Conservation (phyloP, 352 stramenopile genomes). For the Pythium rhizo-oryzae region DNA sequence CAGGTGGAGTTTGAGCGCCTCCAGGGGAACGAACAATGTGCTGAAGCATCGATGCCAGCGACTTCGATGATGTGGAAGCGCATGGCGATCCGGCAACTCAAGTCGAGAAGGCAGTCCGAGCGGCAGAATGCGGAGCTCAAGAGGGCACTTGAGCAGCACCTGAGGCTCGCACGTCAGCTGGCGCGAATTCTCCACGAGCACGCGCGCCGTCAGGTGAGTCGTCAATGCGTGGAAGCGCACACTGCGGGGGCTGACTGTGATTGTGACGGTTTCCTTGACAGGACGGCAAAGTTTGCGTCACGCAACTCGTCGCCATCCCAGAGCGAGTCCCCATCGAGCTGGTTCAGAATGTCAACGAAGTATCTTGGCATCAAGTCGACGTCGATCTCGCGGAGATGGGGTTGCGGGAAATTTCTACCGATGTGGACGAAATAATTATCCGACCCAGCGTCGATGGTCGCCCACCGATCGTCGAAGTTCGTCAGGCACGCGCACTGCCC, state of each 20-base stretch:
- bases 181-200: background rate
- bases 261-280: background rate
- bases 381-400: background rate
- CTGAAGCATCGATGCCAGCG: background rate
- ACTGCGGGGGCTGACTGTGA: background rate
- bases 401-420: background rate
- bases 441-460: background rate
- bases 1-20: background rate
- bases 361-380: background rate
- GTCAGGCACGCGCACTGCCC: background rate
- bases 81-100: slow-evolving; percentile 5
- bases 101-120: background rate
- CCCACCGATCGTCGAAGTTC: background rate
- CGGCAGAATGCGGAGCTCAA: slow-evolving; percentile 1
- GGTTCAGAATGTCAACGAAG: background rate
- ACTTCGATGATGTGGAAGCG: background rate
- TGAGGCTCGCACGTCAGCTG: background rate
- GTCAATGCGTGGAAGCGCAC: background rate
- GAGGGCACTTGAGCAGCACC: background rate
- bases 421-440: too few relatives aligned
- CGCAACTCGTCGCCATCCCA: background rate
- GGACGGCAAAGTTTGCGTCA: background rate
- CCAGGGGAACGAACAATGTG: background rate
- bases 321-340: background rate
- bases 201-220: background rate